Evolutionary conservation across 805 yeast species (phyloP).

Genomic region (Kazachstania africana): DNA sequence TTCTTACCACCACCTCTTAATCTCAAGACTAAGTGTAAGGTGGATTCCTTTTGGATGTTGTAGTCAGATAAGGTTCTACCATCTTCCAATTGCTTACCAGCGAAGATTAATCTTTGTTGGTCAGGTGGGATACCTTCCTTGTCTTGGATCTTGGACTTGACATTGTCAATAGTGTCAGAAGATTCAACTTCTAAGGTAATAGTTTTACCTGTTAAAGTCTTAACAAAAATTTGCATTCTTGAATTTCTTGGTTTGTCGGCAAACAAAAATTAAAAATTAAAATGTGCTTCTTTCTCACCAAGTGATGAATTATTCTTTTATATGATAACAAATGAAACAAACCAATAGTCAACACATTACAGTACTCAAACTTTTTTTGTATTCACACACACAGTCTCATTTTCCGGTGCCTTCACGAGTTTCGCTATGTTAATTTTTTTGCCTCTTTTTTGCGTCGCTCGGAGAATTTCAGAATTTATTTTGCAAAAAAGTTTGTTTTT

Average conservation of each 20-base stretch:
- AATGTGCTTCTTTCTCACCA: conserved; percentile 30
- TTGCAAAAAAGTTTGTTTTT: too few relatives aligned
- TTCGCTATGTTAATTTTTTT: too few relatives aligned
- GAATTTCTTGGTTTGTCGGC: conserved; percentile 43
- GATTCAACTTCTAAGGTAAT: conserved; percentile 81
- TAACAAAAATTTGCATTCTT: conserved; percentile 85
- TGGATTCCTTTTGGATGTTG: conserved; percentile 92
- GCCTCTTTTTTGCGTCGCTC: too few relatives aligned
- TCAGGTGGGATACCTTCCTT: conserved; percentile 96
- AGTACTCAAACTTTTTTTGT: neutral
- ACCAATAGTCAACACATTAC: neutral
- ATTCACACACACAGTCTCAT: too few relatives aligned
- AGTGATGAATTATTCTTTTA: conserved; percentile 4
- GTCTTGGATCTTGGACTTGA: conserved; percentile 90
- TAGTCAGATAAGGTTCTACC: conserved; percentile 91
- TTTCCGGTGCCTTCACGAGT: too few relatives aligned
- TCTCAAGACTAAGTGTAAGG: conserved; percentile 74
- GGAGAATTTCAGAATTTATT: too few relatives aligned
- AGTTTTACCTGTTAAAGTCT: conserved; percentile 84
- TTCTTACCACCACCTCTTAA: conserved; percentile 93
- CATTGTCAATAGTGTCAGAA: conserved; percentile 90
- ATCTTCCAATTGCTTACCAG: conserved; percentile 93
- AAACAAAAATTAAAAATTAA: conserved; percentile 11
- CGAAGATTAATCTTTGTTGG: conserved; percentile 90
- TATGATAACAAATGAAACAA: neutral